Percentiles rank a stretch among this genome's conserved stretches.
Evolutionary conservation across 2,329 filamentous ascomycete genomes (phyloP).

Genomic region (Cercospora sesami): DNA sequence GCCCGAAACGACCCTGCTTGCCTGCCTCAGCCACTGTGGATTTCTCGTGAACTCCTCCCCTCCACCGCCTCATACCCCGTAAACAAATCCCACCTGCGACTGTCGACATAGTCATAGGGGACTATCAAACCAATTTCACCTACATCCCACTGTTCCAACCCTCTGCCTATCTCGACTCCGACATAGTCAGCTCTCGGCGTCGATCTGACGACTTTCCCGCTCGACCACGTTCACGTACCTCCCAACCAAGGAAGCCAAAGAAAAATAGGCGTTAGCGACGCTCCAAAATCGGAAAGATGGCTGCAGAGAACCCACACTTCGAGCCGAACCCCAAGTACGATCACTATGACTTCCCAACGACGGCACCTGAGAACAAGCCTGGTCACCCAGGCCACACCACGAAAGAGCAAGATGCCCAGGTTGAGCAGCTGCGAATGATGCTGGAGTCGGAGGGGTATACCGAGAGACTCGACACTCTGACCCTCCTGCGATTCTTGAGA

Average conservation of each 20-base stretch:
- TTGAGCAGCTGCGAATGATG: conserved; percentile 78
- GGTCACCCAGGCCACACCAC: conserved; percentile 90
- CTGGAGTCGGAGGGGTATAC: conserved; percentile 82
- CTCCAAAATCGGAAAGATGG: conserved; percentile 26
- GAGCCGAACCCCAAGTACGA: conserved; percentile 86
- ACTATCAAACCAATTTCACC: neutral
- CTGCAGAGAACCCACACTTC: conserved; percentile 43
- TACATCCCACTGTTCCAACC: neutral
- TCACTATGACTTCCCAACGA: conserved; percentile 88
- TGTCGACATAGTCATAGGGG: neutral
- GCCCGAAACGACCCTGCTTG: neutral
- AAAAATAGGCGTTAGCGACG: neutral
- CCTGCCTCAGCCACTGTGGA: conserved; percentile 1
- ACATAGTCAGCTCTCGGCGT: neutral
- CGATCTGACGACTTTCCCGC: neutral
- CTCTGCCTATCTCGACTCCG: neutral
- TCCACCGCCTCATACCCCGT: conserved; percentile 5
- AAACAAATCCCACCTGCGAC: neutral
- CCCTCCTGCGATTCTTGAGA: conserved; percentile 73
- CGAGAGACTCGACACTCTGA: conserved; percentile 86
- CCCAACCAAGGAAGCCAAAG: neutral
- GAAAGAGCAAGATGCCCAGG: conserved; percentile 81
- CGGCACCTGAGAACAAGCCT: conserved; percentile 64
- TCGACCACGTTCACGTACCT: neutral
- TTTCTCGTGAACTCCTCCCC: conserved; percentile 8